These are phyloP conservation scores for Penicillium sp. DNA, from an alignment of 2,329 filamentous ascomycete species.

Conservation along the genomic window DNA sequence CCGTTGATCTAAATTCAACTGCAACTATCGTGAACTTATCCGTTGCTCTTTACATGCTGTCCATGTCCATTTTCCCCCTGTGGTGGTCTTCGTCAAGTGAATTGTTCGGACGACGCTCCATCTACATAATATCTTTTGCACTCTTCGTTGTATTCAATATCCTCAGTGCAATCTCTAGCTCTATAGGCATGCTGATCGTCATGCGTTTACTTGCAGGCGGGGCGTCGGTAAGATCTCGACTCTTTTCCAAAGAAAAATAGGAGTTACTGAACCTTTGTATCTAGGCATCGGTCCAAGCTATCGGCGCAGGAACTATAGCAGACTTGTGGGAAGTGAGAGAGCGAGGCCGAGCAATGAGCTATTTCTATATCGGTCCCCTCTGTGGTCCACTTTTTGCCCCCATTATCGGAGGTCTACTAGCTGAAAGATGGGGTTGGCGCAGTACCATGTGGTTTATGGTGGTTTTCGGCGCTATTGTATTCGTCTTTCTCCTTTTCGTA, in stretches of 20 bases:
- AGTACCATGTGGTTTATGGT: slow-evolving; percentile 74
- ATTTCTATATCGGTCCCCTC: slow-evolving; percentile 77
- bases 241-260: neutral
- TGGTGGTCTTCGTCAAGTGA: slow-evolving; percentile 87
- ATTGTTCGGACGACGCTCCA: slow-evolving; percentile 64
- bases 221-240: slow-evolving; percentile 47
- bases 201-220: slow-evolving; percentile 72
- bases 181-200: slow-evolving; percentile 71
- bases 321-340: slow-evolving; percentile 74
- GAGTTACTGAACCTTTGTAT: neutral
- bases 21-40: slow-evolving; percentile 69
- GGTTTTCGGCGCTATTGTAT: slow-evolving; percentile 58
- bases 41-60: slow-evolving; percentile 75
- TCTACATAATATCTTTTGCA: slow-evolving; percentile 71
- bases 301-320: slow-evolving; percentile 77
- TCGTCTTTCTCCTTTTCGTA: slow-evolving; percentile 39
- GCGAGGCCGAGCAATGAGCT: slow-evolving; percentile 73
- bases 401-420: slow-evolving; percentile 70
- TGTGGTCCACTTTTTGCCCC: slow-evolving; percentile 71
- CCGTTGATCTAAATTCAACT: slow-evolving; percentile 58
- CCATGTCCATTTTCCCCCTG: slow-evolving; percentile 77
- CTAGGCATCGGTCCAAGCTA: slow-evolving; percentile 70
- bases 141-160: slow-evolving; percentile 69
- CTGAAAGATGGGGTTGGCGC: slow-evolving; percentile 67
- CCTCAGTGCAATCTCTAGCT: slow-evolving; percentile 63